Conservation (phyloP, 1,139 yeast genomes). For the Nakaseomyces glabratus region DNA sequence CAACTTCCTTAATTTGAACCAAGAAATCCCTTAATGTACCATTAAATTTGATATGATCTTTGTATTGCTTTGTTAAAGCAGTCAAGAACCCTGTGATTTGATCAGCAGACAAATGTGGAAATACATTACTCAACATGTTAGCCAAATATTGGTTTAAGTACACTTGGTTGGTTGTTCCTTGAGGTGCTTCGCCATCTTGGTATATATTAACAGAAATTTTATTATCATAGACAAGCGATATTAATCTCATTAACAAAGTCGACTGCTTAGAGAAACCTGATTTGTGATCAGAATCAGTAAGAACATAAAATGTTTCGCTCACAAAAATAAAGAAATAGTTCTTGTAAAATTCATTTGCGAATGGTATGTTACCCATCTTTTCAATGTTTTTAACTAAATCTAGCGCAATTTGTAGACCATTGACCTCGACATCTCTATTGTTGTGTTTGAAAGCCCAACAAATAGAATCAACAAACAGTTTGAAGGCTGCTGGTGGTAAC, state of each 20-base stretch:
- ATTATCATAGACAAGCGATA: constrained; percentile 72
- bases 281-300: constrained; percentile 96
- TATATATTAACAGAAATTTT: constrained; percentile 73
- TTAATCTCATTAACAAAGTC: constrained; percentile 71
- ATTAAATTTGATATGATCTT: constrained; percentile 67
- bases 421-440: constrained; percentile 89
- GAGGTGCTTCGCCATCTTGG: constrained; percentile 64
- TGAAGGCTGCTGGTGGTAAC: constrained; percentile 87
- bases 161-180: constrained; percentile 72
- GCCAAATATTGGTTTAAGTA: constrained; percentile 77
- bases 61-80: constrained; percentile 66
- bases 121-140: constrained; percentile 73
- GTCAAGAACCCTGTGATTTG: constrained; percentile 76
- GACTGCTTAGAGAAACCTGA: constrained; percentile 90
- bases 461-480: constrained; percentile 83
- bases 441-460: constrained; percentile 98
- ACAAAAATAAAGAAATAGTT: constrained; percentile 83
- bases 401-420: constrained; percentile 71
- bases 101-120: constrained; percentile 78
- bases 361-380: constrained; percentile 62
- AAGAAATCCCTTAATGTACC: constrained; percentile 89
- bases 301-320: constrained; percentile 83
- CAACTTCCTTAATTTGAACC: constrained; percentile 90
- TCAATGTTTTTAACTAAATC: constrained; percentile 82
- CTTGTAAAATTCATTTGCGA: constrained; percentile 79